Percentiles rank a stretch among this genome's conserved stretches.
Evolutionary conservation across 306 rosid genomes (phyloP).

Genomic region (Ormosia emarginata): DNA sequence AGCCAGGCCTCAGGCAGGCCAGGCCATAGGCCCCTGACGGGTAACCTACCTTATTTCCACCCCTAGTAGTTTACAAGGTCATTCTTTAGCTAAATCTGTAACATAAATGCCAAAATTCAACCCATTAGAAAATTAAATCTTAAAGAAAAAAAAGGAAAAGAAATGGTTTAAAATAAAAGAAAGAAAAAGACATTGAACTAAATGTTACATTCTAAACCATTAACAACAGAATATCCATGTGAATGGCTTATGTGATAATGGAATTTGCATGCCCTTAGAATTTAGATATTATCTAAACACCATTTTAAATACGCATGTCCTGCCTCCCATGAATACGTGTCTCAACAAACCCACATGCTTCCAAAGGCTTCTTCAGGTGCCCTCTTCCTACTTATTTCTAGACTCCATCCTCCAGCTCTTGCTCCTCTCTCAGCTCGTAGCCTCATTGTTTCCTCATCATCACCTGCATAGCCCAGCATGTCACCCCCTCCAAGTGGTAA

Average conservation of each 20-base stretch:
- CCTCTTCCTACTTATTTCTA: conserved; percentile 66
- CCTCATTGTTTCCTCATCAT: conserved; percentile 61
- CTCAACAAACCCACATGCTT: conserved; percentile 72
- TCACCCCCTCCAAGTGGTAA: conserved; percentile 68
- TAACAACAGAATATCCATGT: conserved; percentile 6
- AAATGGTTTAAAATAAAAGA: background rate
- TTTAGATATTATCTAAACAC: background rate
- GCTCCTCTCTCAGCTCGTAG: conserved; percentile 67
- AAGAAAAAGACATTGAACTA: background rate
- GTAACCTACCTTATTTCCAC: too few relatives aligned
- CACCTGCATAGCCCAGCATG: conserved; percentile 50
- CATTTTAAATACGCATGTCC: background rate
- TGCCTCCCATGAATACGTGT: background rate
- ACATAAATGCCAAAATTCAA: background rate
- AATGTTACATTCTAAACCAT: too few relatives aligned
- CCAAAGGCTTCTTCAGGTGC: conserved; percentile 88
- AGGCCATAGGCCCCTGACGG: too few relatives aligned
- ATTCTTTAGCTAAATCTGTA: too few relatives aligned
- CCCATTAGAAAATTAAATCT: background rate
- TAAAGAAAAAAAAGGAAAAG: background rate
- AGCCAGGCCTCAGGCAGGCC: too few relatives aligned
- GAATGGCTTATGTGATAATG: background rate
- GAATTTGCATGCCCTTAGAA: background rate
- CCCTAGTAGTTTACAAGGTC: too few relatives aligned
- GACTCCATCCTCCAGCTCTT: conserved; percentile 86